These are phyloP conservation scores for Kodamaea ohmeri DNA, from an alignment of 1,139 yeast species.

Conservation along the genomic window DNA sequence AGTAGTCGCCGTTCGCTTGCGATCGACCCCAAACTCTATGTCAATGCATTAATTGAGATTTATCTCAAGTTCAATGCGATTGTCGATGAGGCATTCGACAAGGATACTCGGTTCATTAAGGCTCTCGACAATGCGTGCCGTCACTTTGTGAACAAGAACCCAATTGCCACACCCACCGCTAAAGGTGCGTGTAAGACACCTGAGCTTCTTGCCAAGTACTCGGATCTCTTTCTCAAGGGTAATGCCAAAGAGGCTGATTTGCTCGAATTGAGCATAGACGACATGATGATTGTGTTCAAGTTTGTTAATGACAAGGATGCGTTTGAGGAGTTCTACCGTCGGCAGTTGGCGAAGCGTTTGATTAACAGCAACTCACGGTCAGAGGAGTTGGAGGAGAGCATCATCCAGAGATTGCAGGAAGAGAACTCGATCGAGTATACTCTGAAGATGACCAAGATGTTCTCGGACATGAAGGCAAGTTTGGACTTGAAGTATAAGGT, in stretches of 20 bases:
- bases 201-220: slow-evolving; percentile 84
- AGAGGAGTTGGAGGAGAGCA: slow-evolving; percentile 79
- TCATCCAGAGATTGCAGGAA: slow-evolving; percentile 83
- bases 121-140: slow-evolving; percentile 90
- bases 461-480: slow-evolving; percentile 88
- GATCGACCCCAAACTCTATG: slow-evolving; percentile 74
- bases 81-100: slow-evolving; percentile 67
- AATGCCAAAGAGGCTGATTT: slow-evolving; percentile 68
- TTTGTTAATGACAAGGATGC: slow-evolving; percentile 93
- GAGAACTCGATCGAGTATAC: slow-evolving; percentile 93
- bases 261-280: slow-evolving; percentile 74
- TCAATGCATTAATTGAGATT: slow-evolving; percentile 70
- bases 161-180: slow-evolving; percentile 67
- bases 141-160: slow-evolving; percentile 76
- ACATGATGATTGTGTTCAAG: slow-evolving; percentile 82
- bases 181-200: slow-evolving; percentile 66
- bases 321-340: slow-evolving; percentile 89
- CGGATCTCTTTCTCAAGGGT: slow-evolving; percentile 79
- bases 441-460: slow-evolving; percentile 92
- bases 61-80: slow-evolving; percentile 66
- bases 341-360: slow-evolving; percentile 83
- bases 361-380: slow-evolving; percentile 83
- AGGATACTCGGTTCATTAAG: slow-evolving; percentile 76
- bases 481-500: slow-evolving; percentile 71
- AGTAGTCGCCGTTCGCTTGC: slow-evolving; percentile 7